A percentile compares a stretch with the other conserved stretches of the same genome.
Conservation (phyloP, 2,329 filamentous ascomycete genomes). For the Keithomyces neogunnii region DNA sequence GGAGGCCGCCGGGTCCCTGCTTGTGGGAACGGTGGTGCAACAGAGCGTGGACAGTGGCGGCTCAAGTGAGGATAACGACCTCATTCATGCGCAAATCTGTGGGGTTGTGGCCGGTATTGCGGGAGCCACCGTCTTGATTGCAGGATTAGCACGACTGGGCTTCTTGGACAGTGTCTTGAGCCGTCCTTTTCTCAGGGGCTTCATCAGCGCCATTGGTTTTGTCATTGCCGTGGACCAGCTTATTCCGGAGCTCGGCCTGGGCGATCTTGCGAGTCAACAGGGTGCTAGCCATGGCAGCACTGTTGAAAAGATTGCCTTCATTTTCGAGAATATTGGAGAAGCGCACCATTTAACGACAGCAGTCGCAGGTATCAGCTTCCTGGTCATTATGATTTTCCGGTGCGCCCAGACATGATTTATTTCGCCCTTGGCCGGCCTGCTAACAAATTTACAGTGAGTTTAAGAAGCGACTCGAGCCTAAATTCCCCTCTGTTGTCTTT, state of each 20-base stretch:
- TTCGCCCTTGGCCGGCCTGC: background rate
- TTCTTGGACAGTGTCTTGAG: constrained; percentile 94
- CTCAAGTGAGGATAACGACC: constrained; percentile 54
- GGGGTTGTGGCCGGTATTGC: constrained; percentile 84
- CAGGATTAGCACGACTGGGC: constrained; percentile 75
- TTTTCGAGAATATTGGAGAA: constrained; percentile 56
- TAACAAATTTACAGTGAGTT: constrained; percentile 48
- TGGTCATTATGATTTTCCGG: constrained; percentile 85
- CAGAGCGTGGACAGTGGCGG: constrained; percentile 62
- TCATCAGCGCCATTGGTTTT: constrained; percentile 94
- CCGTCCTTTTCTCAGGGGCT: constrained; percentile 83
- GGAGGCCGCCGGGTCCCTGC: constrained; percentile 84
- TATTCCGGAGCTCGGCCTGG: constrained; percentile 80
- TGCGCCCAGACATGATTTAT: constrained; percentile 29
- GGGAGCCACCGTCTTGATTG: constrained; percentile 79
- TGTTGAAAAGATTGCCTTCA: constrained; percentile 75
- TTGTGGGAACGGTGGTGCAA: constrained; percentile 81
- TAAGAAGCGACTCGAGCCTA: constrained; percentile 72
- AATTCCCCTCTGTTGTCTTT: constrained; percentile 74
- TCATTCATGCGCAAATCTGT: constrained; percentile 70
- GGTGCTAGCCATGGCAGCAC: constrained; percentile 77
- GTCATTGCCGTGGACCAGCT: constrained; percentile 94
- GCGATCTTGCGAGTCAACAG: constrained; percentile 50
- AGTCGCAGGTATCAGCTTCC: constrained; percentile 72
- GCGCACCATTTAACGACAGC: constrained; percentile 67